Evolutionary conservation across 441 rosid species (phyloP), one percentile per base, ranked within the genome.

Genomic region (Francoa sonchifolia): DNA sequence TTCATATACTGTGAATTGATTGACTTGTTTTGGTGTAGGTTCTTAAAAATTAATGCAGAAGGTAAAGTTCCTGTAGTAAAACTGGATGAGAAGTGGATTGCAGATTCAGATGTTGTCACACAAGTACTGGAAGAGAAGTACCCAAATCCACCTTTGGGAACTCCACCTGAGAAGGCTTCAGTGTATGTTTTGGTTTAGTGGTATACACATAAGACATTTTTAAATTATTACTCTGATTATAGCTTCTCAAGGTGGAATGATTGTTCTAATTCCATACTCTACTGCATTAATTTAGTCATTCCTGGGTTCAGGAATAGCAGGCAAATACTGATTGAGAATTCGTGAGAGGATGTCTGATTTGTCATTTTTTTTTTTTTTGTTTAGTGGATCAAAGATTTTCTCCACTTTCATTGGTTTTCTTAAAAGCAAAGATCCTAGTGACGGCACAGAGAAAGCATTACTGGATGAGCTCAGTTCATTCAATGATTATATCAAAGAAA

Each of bases 31-130:
- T 34, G 42, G 33, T 14, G 7, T 57, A 88, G 97, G 95, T 89
- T 89, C 71, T 64, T 89, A 50, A 55, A 77, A 48, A 50, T 84
- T 47, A 81, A 67, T 37, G 78, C 92, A n/a, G 92, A 84, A 69
- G 97, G 95, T 38, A 84, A 89, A 69, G 94, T 88, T 57, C 94
- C 95, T 46, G 79, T 81, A 3, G 47, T 73, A 43, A 84, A 81
- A 44, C 62, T 89, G 41, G 95, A 79, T 52, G 88, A 84, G 66
- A 68, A 75, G 35, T 88, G 95, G 97, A 65, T 84, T 73, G 77
- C 94, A 1, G 97, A 88, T 63, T 88, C 95, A 4, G 97, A 88
- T 77, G 82, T 81, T 44, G 81, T 89, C 33, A 63, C 97, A 1
- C 80, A 77, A 25, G 13, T 79, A 19, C 54, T 89, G 44, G 97